Percentiles rank a stretch among this genome's conserved stretches.
Conservation (phyloP, 768 basidiomycete species). For the Royoungia palumana region DNA sequence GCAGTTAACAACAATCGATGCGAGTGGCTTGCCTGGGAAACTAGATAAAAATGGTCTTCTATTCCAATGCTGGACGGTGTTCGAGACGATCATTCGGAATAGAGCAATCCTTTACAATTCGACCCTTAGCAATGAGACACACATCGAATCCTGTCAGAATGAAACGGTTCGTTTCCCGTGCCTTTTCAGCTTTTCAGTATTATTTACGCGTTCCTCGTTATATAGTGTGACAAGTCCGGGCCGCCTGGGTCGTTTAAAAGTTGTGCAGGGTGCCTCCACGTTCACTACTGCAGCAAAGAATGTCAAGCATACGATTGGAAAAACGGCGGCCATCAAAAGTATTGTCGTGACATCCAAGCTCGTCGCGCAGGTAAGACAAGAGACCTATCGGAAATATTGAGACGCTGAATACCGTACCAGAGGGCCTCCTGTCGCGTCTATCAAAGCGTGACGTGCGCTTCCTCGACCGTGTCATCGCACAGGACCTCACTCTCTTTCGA, state of each 20-base stretch:
- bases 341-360: conserved; percentile 27
- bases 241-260: conserved; percentile 26
- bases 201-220: background rate
- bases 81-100: conserved; percentile 17
- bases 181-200: background rate
- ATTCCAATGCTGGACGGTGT: conserved; percentile 18
- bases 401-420: conserved; percentile 9
- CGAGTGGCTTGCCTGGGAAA: conserved; percentile 8
- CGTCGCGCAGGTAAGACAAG: conserved; percentile 22
- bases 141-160: conserved; percentile 27
- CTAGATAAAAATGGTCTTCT: conserved; percentile 15
- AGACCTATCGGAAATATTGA: background rate
- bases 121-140: conserved; percentile 5
- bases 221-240: conserved; percentile 25
- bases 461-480: conserved; percentile 23
- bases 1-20: conserved; percentile 13
- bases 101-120: conserved; percentile 14
- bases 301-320: conserved; percentile 32
- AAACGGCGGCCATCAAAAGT: conserved; percentile 23
- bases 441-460: conserved; percentile 23
- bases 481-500: conserved; percentile 14
- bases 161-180: conserved; percentile 12
- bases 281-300: conserved; percentile 30
- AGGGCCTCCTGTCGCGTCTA: conserved; percentile 19
- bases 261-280: conserved; percentile 28